phyloP scores from a whole-genome alignment of 2,329 filamentous ascomycete genomes.

The Penicillium sclerotigenum region DNA sequence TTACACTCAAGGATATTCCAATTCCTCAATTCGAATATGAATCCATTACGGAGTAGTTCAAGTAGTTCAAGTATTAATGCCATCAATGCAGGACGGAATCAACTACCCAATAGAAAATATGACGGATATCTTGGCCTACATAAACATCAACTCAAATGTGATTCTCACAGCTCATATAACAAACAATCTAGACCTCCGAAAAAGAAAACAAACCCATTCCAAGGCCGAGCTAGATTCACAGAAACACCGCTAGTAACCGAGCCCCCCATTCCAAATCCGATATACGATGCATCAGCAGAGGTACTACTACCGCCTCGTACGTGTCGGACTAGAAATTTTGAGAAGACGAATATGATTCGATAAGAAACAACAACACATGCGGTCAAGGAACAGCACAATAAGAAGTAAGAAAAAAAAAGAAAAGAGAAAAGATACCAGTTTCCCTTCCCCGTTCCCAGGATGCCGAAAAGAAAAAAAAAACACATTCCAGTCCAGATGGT shows the following conservation, averaged over 20 bases:
- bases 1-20: too few species aligned
- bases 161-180: neutral
- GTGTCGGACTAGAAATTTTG: constrained; percentile 1
- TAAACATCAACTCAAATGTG: neutral
- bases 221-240: neutral
- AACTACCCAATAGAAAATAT: neutral
- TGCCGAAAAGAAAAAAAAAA: constrained; percentile 18
- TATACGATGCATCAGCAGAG: neutral
- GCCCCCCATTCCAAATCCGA: neutral
- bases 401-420: constrained; percentile 10
- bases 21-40: neutral
- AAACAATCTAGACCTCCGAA: neutral
- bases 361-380: constrained; percentile 17
- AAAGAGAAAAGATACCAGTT: constrained; percentile 23
- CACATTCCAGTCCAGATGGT: constrained; percentile 25
- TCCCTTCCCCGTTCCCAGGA: constrained; percentile 19
- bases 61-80: neutral
- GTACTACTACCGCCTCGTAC: constrained; percentile 1
- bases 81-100: neutral
- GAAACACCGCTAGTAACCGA: neutral
- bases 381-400: constrained; percentile 21
- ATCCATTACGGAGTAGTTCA: too few species aligned
- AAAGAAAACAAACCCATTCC: neutral
- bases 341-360: constrained; percentile 9
- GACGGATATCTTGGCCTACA: too few species aligned